Conservation (phyloP, 768 basidiomycete genomes). For the Podaxis carcinomalis region DNA sequence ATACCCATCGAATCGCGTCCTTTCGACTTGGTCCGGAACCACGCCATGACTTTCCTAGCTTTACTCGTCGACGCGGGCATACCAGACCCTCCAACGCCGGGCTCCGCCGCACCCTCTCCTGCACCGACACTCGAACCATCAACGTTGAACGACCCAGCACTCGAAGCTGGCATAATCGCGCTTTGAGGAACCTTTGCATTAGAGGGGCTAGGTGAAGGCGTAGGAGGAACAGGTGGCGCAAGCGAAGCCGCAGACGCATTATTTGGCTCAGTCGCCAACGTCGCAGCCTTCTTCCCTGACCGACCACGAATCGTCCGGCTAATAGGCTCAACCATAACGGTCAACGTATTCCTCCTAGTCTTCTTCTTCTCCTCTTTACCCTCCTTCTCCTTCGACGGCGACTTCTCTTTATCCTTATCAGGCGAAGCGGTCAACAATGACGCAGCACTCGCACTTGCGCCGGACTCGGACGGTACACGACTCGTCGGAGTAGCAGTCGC, state of each 20-base stretch:
- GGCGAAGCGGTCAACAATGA: slow-evolving; percentile 24
- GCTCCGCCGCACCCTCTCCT: slow-evolving; percentile 7
- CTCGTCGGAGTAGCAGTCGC: slow-evolving; percentile 10
- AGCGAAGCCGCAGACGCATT: slow-evolving; percentile 3
- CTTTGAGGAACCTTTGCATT: not conserved
- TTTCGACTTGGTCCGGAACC: slow-evolving; percentile 84
- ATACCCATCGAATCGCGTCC: slow-evolving; percentile 34
- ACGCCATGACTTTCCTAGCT: slow-evolving; percentile 96
- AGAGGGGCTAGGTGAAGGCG: not conserved
- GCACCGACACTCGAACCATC: slow-evolving; percentile 14
- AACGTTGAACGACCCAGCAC: not conserved
- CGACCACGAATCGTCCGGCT: slow-evolving; percentile 47
- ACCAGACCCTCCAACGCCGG: slow-evolving; percentile 21
- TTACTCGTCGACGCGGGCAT: slow-evolving; percentile 78
- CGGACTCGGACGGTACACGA: slow-evolving; percentile 19
- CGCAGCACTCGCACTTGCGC: slow-evolving; percentile 19
- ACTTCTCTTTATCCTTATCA: slow-evolving; percentile 25
- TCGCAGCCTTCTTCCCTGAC: slow-evolving; percentile 29
- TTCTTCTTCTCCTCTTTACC: slow-evolving; percentile 38
- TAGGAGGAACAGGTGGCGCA: not conserved
- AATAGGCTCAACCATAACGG: slow-evolving; percentile 81
- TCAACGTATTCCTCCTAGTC: slow-evolving; percentile 76
- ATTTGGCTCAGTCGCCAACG: slow-evolving; percentile 15
- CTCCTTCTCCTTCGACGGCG: slow-evolving; percentile 21
- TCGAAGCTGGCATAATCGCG: not conserved